Base-by-base conservation (phyloP, 2,329 filamentous ascomycete genomes). In the Xylariaceae sp. region DNA sequence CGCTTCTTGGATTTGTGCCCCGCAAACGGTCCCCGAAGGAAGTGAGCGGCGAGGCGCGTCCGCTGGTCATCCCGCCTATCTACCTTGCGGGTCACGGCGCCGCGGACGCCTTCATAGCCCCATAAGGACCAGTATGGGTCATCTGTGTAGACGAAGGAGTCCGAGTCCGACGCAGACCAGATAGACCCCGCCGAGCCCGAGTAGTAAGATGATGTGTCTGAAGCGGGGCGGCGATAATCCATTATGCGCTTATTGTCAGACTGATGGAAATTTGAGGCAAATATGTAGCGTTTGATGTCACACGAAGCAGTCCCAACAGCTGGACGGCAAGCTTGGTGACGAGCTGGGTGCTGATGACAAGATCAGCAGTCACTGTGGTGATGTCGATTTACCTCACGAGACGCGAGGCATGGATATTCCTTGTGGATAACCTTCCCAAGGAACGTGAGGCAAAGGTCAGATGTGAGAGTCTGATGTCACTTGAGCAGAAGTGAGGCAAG, bases 21-120 rank as follows among this genome's bases (percentile, higher is more conserved):
- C 9, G 66, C 68, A 40, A 70, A 69, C 3, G 68, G 68, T 10
- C 68, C 68, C 26, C 64, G 64, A 26, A 69, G 53, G 26, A 70
- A 42, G 55, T 70, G 68, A 4, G 66, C 61, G 10, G 66, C 66
- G 53, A 68, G 35, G 11, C 63, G 63, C 13, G 54, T 27, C 44
- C 63, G 60, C 11, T 21, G 37, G 46, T 65, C 60, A 37, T 68
- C 64, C 9, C 48, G 55, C 7, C 53, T 58, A 54, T 66, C 63
- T n/a, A 53, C 45, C 50, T 50, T 56, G 20, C 67, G 66, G 13
- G 62, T 68, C 5, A 70, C 68, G 42, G 64, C 66, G 46, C 64
- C 66, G 18, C 57, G 57, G 20, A 67, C 46, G 50, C 64, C 66
- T 35, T 63, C 51, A 53, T 64, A 64, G 2, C 64, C 59, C 37